Base-by-base conservation (phyloP, 306 rosid genomes). In the Dicorynia guianensis region DNA sequence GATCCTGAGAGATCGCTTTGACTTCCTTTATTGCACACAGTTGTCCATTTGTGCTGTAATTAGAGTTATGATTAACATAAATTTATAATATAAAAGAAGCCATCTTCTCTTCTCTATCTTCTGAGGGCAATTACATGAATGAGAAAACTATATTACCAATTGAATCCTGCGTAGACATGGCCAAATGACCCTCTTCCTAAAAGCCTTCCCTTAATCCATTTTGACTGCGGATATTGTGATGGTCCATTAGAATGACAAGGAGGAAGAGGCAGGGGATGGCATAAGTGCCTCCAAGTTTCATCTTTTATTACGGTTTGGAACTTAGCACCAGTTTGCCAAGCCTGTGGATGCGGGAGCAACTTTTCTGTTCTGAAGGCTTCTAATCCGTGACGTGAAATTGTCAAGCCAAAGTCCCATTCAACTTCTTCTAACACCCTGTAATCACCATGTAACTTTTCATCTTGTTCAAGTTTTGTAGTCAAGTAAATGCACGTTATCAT, bases 191-290 rank as follows among this genome's bases (percentile, higher is more conserved):
- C 48, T 60, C 48, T 38, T 38, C 67, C 48, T 9, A 38, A 30
- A 61, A 38, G 67, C 67, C 33, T 61, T 61, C 67, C 67, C 48
- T 61, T 61, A 8, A 61, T 61, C 67, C 67, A 61, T n/a, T 38
- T 61, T 36, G 67, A 15, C 8, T 61, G 48, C 5, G 14, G 12
- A 61, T 61, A 47, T 13, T 36, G 67, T 36, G 67, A 36, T 61
- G 17, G 17, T 9, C 14, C 33, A 61, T 61, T 1, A 8, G 11
- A 1, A 46, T 4, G 11, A 46, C 52, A 36, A 38, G 67, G 67
- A n/a, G 48, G 48, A 61, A 61, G 67, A 36, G 67, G 67, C 67
- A 61, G 10, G 14, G 67, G 67, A 42, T 61, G 67, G 11, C 67
- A 61, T 61, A 61, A 46, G 13, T 61, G 44, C 66, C 13, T 61